Evolutionary conservation across 495 filamentous ascomycete genomes (phyloP).

Genomic region (Daldinia childiae): DNA sequence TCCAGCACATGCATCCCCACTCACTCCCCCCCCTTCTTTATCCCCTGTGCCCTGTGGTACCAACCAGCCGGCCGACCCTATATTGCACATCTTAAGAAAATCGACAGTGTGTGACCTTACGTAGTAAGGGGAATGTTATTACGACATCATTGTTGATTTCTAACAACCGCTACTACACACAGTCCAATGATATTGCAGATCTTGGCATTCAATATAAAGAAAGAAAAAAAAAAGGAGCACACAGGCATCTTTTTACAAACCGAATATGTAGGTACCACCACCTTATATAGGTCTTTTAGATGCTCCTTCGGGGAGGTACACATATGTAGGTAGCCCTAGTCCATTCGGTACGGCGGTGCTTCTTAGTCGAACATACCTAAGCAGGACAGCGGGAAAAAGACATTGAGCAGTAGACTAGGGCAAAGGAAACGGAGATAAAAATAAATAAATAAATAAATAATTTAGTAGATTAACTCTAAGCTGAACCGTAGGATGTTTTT

Average conservation of each 20-base stretch:
- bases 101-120: slow-evolving; percentile 41
- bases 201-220: slow-evolving; percentile 6
- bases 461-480: slow-evolving; percentile 13
- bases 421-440: not conserved
- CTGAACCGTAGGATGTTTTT: slow-evolving; percentile 20
- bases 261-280: not conserved
- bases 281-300: not conserved
- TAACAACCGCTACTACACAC: slow-evolving; percentile 24
- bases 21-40: not conserved
- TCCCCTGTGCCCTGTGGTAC: slow-evolving; percentile 40
- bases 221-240: not conserved
- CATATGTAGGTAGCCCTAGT: not conserved
- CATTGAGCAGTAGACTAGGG: slow-evolving; percentile 9
- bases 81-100: slow-evolving; percentile 60
- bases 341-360: not conserved
- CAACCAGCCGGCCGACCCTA: slow-evolving; percentile 47
- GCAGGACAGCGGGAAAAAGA: not conserved
- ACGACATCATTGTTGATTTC: slow-evolving; percentile 38
- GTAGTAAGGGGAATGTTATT: slow-evolving; percentile 27
- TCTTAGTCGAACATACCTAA: slow-evolving; percentile 12
- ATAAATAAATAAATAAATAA: not conserved
- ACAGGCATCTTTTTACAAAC: not conserved
- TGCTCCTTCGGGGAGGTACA: not conserved
- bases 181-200: slow-evolving; percentile 24
- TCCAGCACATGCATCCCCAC: slow-evolving; percentile 29